Evolutionary conservation across 208 protist genomes (phyloP).

Genomic region (Leishmania tarentolae): DNA sequence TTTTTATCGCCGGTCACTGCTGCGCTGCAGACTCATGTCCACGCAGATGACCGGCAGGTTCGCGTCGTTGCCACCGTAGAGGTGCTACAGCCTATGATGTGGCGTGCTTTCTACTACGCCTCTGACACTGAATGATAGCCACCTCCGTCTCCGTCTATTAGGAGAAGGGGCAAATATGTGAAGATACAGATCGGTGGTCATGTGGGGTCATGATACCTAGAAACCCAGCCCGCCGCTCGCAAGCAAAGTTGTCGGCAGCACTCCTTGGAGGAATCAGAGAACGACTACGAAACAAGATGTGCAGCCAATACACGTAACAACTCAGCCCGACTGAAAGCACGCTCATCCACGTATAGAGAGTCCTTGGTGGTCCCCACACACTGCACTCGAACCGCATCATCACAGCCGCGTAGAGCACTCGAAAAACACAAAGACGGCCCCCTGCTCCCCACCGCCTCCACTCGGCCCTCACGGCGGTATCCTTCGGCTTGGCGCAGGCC

Average conservation of each 20-base stretch:
- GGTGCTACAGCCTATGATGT: background rate
- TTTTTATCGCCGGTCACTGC: background rate
- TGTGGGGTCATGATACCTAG: background rate
- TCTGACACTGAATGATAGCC: background rate
- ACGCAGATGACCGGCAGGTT: background rate
- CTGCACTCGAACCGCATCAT: no score
- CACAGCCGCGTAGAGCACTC: no score
- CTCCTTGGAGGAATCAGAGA: background rate
- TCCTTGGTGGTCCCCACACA: no score
- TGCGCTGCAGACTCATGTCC: background rate
- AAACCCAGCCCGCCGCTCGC: background rate
- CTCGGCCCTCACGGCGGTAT: no score
- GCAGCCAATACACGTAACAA: no score
- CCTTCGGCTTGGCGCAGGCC: background rate
- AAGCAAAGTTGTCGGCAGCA: background rate
- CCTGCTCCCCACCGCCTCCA: no score
- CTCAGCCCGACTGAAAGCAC: no score
- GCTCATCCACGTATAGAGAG: no score
- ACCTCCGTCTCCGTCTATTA: background rate
- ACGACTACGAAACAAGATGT: no score
- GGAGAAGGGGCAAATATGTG: background rate
- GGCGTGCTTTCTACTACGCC: background rate
- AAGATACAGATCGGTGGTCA: background rate
- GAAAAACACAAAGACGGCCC: background rate
- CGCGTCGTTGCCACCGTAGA: background rate